Evolutionary conservation across 2,329 filamentous ascomycete genomes (phyloP).

Genomic region (Fusarium udum): DNA sequence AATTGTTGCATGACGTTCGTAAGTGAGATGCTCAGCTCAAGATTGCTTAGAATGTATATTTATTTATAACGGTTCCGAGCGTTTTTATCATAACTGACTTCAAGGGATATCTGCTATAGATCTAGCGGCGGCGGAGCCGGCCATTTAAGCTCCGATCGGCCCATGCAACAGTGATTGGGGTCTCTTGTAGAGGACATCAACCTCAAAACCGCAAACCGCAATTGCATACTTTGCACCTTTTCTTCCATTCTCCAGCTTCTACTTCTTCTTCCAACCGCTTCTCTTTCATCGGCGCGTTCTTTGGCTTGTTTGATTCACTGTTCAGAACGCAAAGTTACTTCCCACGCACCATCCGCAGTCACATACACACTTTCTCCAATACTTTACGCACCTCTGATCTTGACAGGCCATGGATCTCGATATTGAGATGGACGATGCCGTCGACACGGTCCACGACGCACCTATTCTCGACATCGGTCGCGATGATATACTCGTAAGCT

Average conservation of each 20-base stretch:
- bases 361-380: not conserved
- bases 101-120: not conserved
- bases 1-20: not conserved
- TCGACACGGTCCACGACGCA: constrained; percentile 48
- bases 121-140: constrained; percentile 28
- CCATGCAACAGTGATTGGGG: not conserved
- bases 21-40: not conserved
- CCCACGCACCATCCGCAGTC: not conserved
- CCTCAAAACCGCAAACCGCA: constrained; percentile 11
- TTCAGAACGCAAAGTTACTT: not conserved
- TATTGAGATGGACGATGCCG: constrained; percentile 76
- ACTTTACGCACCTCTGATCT: not conserved
- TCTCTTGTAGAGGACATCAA: constrained; percentile 12
- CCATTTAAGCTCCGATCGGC: constrained; percentile 22
- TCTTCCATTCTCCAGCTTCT: constrained; percentile 1
- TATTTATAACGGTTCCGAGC: not conserved
- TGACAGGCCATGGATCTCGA: constrained; percentile 69
- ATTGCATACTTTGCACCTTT: not conserved
- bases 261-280: not conserved
- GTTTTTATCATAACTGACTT: not conserved
- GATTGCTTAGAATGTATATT: not conserved
- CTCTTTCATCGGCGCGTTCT: not conserved
- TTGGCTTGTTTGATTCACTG: not conserved
- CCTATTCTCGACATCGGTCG: constrained; percentile 42
- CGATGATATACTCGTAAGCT: constrained; percentile 52